These are phyloP conservation scores for Yamadazyma songkhlaensis DNA, from an alignment of 1,139 yeast species.

Conservation along the genomic window DNA sequence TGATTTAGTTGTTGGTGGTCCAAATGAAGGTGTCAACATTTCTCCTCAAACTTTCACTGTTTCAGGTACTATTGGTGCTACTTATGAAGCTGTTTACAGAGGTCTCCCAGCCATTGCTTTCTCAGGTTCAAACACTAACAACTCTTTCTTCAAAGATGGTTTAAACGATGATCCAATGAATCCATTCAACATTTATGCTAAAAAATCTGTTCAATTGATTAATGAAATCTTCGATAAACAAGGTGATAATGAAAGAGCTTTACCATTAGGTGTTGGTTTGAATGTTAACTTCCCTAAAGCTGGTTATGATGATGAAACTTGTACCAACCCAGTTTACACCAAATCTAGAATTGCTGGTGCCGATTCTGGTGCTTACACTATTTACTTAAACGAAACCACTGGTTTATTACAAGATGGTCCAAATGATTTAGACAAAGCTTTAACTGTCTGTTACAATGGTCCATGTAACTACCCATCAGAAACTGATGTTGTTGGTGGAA, in stretches of 20 bases:
- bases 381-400: conserved; percentile 30
- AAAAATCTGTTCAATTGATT: conserved; percentile 30
- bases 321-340: conserved; percentile 33
- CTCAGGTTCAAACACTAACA: conserved; percentile 43
- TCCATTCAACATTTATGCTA: conserved; percentile 37
- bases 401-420: conserved; percentile 18
- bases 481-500: conserved; percentile 20
- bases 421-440: conserved; percentile 16
- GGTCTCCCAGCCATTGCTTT: conserved; percentile 44
- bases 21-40: conserved; percentile 45
- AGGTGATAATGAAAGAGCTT: conserved; percentile 28
- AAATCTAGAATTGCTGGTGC: conserved; percentile 38
- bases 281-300: conserved; percentile 43
- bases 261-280: conserved; percentile 41
- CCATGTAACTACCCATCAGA: conserved; percentile 38
- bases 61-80: conserved; percentile 48
- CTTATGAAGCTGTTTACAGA: conserved; percentile 42
- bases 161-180: conserved; percentile 31
- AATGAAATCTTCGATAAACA: conserved; percentile 28
- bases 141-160: conserved; percentile 39
- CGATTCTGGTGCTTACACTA: conserved; percentile 26
- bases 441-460: conserved; percentile 30
- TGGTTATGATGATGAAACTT: conserved; percentile 32
- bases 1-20: conserved; percentile 47
- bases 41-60: conserved; percentile 23